phyloP scores from a whole-genome alignment of 1,284 basidiomycete genomes.

The Cryptococcus neoformans region DNA sequence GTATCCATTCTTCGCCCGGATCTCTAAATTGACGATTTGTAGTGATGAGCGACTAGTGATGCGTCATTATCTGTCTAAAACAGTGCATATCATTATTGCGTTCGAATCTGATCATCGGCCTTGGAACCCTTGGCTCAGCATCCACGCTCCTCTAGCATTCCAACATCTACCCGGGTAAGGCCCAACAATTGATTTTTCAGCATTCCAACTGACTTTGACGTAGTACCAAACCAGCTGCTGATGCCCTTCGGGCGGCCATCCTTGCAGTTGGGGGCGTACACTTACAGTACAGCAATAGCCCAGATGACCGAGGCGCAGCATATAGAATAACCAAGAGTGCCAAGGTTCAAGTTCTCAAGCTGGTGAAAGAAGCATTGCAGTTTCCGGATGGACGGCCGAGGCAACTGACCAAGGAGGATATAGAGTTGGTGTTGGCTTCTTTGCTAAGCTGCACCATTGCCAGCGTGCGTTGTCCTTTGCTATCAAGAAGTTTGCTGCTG shows the following conservation, averaged over 20 bases:
- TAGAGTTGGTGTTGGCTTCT: constrained; percentile 40
- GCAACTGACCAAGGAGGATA: constrained; percentile 29
- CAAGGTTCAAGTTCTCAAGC: constrained; percentile 25
- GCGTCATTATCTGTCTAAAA: constrained; percentile 42
- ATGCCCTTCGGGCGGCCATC: constrained; percentile 41
- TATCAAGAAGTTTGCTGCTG: neutral
- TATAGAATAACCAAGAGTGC: constrained; percentile 32
- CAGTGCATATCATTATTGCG: constrained; percentile 43
- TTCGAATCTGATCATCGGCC: constrained; percentile 33
- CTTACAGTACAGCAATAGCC: constrained; percentile 33
- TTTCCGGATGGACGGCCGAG: constrained; percentile 25
- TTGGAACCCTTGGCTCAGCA: constrained; percentile 44
- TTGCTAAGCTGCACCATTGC: constrained; percentile 43
- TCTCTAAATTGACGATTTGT: constrained; percentile 4
- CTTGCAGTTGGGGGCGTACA: constrained; percentile 43
- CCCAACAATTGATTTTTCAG: neutral
- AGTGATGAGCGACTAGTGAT: constrained; percentile 43
- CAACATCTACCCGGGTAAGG: constrained; percentile 35
- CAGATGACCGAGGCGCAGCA: constrained; percentile 31
- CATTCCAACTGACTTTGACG: neutral
- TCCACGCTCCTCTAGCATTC: constrained; percentile 43
- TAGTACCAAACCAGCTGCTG: constrained; percentile 24
- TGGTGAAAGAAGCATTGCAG: constrained; percentile 26
- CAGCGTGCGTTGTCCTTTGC: constrained; percentile 26
- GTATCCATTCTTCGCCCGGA: neutral